Evolutionary conservation across 2,329 filamentous ascomycete genomes (phyloP), one percentile per base, ranked within the genome.

Genomic region (Phyllachora maydis): DNA sequence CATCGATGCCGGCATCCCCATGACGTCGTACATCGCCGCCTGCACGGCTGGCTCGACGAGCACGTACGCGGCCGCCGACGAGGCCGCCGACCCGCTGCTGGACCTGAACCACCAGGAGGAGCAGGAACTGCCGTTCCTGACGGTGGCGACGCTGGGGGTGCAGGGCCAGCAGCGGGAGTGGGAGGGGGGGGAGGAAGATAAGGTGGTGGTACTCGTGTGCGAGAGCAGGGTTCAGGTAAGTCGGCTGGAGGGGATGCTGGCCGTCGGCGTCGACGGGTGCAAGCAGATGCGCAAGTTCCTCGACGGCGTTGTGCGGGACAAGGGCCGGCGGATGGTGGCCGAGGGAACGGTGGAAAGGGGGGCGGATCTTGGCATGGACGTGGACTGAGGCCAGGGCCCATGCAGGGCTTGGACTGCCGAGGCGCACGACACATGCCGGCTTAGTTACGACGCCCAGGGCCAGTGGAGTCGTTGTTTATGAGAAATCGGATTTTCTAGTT

Each of bases 1-100:
- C 12, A 73, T 95, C 31, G 88, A 98, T 43, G 88, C 88, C 1
- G 88, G 88, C 24, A 74, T 98, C 11, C 88, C 88, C 13, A 93
- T 95, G 83, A 69, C 71, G 3, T 81, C 91, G 42, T 90, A 93
- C 42, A 65, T 95, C 3, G 70, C 72, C 12, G 81, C 83, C 5
- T 90, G 79, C 49, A 92, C 83, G 1, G 77, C 81, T 0, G 88
- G 83, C 4, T 77, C 73, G 9, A 79, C 75, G 0, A 70, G 70
- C 0, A 63, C 67, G 1, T 65, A 74, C 34, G 56, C 64, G 1
- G 56, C 58, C 2, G 65, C 65, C 26, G 71, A 76, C 38, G 74
- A 77, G 28, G 45, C 43, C 3, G 74, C 75, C 8, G 79, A 90
- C 38, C 79, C 79, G 3, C 46, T 90, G 27, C 55, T 90, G 26